Evolutionary conservation across 805 yeast genomes (phyloP).

Genomic region (Saturnispora hagleri): DNA sequence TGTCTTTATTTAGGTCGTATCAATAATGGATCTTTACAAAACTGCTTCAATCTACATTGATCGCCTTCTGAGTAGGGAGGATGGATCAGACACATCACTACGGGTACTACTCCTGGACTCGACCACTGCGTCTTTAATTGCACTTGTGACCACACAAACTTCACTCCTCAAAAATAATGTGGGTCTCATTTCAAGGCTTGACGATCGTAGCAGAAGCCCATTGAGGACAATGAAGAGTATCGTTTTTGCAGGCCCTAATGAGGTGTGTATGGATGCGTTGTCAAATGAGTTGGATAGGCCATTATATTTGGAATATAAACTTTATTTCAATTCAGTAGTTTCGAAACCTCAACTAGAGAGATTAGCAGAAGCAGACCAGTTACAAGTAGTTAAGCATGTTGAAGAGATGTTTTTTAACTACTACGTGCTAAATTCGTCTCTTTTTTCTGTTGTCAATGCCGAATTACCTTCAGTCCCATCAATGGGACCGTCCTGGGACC

Average conservation of each 20-base stretch:
- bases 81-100: slow-evolving; percentile 30
- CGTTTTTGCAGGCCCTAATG: slow-evolving; percentile 67
- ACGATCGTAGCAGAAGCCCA: slow-evolving; percentile 48
- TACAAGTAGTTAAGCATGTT: slow-evolving; percentile 67
- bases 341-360: slow-evolving; percentile 74
- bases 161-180: slow-evolving; percentile 73
- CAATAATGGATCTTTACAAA: slow-evolving; percentile 37
- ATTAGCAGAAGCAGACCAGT: slow-evolving; percentile 83
- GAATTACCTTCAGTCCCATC: slow-evolving; percentile 15
- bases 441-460: slow-evolving; percentile 33
- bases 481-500: slow-evolving; percentile 34
- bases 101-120: slow-evolving; percentile 73
- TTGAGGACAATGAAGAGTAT: slow-evolving; percentile 78
- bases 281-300: slow-evolving; percentile 67
- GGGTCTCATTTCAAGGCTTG: slow-evolving; percentile 68
- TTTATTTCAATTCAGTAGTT: slow-evolving; percentile 70
- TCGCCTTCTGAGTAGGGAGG: slow-evolving; percentile 24
- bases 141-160: slow-evolving; percentile 86
- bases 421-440: slow-evolving; percentile 58
- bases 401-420: slow-evolving; percentile 84
- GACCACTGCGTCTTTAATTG: slow-evolving; percentile 71
- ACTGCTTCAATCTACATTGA: slow-evolving; percentile 38
- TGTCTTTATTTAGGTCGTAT: not conserved
- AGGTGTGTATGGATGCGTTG: slow-evolving; percentile 50
- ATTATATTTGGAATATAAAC: slow-evolving; percentile 66